Percentiles rank a stretch among this genome's conserved stretches.
phyloP scores from a whole-genome alignment of 495 filamentous ascomycete species.

The Pyrenula massariospora region DNA sequence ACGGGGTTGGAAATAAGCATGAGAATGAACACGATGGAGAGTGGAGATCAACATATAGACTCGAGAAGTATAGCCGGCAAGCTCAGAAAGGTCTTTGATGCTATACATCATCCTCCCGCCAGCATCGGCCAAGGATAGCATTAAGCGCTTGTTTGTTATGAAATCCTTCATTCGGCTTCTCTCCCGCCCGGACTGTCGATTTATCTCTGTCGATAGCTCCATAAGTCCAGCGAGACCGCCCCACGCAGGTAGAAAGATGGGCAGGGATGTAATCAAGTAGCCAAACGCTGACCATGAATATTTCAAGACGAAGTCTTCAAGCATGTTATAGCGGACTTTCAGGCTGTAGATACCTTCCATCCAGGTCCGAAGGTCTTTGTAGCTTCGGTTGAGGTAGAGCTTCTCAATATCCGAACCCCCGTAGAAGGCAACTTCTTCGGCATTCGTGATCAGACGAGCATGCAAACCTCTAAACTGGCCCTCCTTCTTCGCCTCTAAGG shows the following conservation, averaged over 20 bases:
- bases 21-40: slow-evolving; percentile 84
- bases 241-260: slow-evolving; percentile 92
- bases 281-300: slow-evolving; percentile 98
- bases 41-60: slow-evolving; percentile 93
- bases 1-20: slow-evolving; percentile 64
- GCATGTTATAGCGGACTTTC: slow-evolving; percentile 96
- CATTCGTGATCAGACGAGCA: slow-evolving; percentile 85
- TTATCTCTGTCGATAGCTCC: slow-evolving; percentile 37
- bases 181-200: slow-evolving; percentile 46
- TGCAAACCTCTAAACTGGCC: slow-evolving; percentile 89
- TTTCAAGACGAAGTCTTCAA: slow-evolving; percentile 96
- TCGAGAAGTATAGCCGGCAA: slow-evolving; percentile 91
- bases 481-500: slow-evolving; percentile 84
- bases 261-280: slow-evolving; percentile 83
- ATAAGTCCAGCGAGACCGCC: slow-evolving; percentile 64
- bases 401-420: slow-evolving; percentile 90
- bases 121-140: slow-evolving; percentile 94
- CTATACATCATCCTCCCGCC: slow-evolving; percentile 98
- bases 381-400: slow-evolving; percentile 76
- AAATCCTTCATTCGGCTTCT: slow-evolving; percentile 93
- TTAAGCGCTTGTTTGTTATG: slow-evolving; percentile 96
- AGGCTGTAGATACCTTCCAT: slow-evolving; percentile 96
- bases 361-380: slow-evolving; percentile 79
- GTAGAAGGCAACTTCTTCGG: slow-evolving; percentile 98
- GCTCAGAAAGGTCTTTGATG: slow-evolving; percentile 90